Conservation (phyloP, 176 grass and related monocot genomes). For the Thalia dealbata region DNA sequence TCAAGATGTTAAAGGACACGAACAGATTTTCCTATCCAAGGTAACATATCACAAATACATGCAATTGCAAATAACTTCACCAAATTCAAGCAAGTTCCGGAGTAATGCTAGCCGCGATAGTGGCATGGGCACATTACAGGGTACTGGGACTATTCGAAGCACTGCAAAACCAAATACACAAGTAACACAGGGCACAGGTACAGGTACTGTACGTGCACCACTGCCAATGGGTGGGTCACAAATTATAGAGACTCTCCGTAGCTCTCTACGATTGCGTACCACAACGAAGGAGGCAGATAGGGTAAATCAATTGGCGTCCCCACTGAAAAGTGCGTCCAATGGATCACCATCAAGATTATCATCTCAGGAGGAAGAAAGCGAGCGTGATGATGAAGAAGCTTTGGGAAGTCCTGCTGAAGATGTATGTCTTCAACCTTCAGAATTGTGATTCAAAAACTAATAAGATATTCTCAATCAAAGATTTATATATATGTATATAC, state of each 20-base stretch:
- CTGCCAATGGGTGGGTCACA: slow-evolving; percentile 24
- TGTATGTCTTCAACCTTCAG: slow-evolving; percentile 41
- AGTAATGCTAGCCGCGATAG: slow-evolving; percentile 36
- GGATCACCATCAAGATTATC: slow-evolving; percentile 30
- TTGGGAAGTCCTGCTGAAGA: slow-evolving; percentile 66
- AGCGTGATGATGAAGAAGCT: slow-evolving; percentile 24
- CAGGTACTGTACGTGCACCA: not conserved
- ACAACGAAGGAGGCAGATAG: slow-evolving; percentile 30
- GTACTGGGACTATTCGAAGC: slow-evolving; percentile 45
- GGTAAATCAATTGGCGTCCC: slow-evolving; percentile 39
- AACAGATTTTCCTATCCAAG: slow-evolving; percentile 32
- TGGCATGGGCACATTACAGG: slow-evolving; percentile 9
- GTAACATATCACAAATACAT: slow-evolving; percentile 27
- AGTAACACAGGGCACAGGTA: not conserved
- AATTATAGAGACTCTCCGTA: slow-evolving; percentile 65
- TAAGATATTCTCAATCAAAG: not conserved
- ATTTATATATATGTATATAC: not conserved
- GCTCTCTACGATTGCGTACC: slow-evolving; percentile 34
- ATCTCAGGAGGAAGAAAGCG: slow-evolving; percentile 33
- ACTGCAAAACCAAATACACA: slow-evolving; percentile 1
- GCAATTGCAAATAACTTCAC: slow-evolving; percentile 1
- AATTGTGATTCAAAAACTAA: slow-evolving; percentile 28
- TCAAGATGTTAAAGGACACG: slow-evolving; percentile 47
- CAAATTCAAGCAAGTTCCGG: slow-evolving; percentile 44
- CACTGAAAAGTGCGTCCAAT: slow-evolving; percentile 37